These are phyloP conservation scores for Chrysanthemum seticuspe DNA, from an alignment of 129 eudicot genomes.

Conservation along the genomic window DNA sequence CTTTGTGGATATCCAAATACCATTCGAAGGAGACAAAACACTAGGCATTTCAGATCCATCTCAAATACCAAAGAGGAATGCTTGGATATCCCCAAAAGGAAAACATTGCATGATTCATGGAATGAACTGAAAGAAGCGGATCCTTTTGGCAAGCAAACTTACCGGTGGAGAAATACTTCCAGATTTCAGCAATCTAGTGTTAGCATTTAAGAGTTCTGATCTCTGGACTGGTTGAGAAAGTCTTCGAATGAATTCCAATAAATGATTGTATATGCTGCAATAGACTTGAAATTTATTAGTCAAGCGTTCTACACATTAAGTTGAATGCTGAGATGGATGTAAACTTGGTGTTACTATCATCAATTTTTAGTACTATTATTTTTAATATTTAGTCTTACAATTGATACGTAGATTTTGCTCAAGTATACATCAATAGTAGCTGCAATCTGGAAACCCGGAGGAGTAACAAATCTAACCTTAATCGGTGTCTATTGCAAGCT, in stretches of 20 bases:
- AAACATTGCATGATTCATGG: constrained; percentile 3
- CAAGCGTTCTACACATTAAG: no score
- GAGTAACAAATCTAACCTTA: constrained; percentile 51
- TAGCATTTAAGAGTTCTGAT: constrained; percentile 21
- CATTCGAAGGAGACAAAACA: neutral
- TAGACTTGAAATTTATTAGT: neutral
- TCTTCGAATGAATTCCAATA: constrained; percentile 50
- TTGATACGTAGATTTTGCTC: neutral
- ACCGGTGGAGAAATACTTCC: constrained; percentile 39
- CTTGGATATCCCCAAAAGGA: neutral
- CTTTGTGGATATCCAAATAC: neutral
- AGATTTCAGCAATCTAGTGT: constrained; percentile 23
- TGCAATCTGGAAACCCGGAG: neutral
- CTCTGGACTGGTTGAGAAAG: constrained; percentile 41
- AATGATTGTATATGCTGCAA: constrained; percentile 76
- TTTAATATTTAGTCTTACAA: neutral
- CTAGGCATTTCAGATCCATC: no score
- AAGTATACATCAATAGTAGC: no score
- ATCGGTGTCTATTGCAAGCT: constrained; percentile 93
- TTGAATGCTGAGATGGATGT: no score
- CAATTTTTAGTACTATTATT: neutral
- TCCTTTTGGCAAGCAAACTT: constrained; percentile 30
- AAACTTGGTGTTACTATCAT: no score
- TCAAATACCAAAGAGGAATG: neutral
- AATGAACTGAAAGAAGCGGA: neutral